A percentile compares a stretch with the other conserved stretches of the same genome.
phyloP scores from a whole-genome alignment of 2,329 filamentous ascomycete species.

The Gaeumannomyces sp. region DNA sequence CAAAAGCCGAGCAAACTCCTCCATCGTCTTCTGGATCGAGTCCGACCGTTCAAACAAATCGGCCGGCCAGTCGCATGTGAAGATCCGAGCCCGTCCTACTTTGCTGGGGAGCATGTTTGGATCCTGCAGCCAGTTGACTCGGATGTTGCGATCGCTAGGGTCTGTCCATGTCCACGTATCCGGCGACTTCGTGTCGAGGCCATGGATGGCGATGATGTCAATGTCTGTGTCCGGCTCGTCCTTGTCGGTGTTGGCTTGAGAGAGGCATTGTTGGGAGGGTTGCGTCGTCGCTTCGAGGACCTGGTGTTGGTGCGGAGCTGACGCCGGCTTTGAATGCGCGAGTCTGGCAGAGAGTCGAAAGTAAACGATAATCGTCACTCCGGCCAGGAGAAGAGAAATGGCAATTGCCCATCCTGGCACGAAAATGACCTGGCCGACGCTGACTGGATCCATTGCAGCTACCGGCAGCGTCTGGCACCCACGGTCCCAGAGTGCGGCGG shows the following conservation, averaged over 20 bases:
- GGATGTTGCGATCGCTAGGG: background rate
- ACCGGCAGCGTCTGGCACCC: background rate
- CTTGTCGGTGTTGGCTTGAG: constrained; percentile 10
- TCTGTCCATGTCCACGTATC: constrained; percentile 23
- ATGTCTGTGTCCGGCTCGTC: constrained; percentile 13
- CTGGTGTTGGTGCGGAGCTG: too few relatives aligned
- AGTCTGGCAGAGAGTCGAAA: too few relatives aligned
- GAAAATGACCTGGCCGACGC: background rate
- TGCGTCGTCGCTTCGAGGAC: too few relatives aligned
- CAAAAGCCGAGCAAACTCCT: constrained; percentile 19
- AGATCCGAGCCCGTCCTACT: constrained; percentile 19
- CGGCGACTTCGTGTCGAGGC: constrained; percentile 21
- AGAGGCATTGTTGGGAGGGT: too few relatives aligned
- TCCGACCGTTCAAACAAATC: constrained; percentile 16
- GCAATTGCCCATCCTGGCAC: too few relatives aligned
- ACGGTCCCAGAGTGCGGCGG: background rate
- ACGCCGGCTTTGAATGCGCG: too few relatives aligned
- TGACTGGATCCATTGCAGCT: background rate
- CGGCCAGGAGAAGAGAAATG: too few relatives aligned
- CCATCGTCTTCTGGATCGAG: constrained; percentile 15
- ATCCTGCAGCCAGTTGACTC: constrained; percentile 23
- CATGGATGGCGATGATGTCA: constrained; percentile 13
- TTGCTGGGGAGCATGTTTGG: constrained; percentile 19
- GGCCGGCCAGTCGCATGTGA: constrained; percentile 24
- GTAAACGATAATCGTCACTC: too few relatives aligned